Conservation (phyloP, 306 rosid genomes). For the Sicyos baderoa region DNA sequence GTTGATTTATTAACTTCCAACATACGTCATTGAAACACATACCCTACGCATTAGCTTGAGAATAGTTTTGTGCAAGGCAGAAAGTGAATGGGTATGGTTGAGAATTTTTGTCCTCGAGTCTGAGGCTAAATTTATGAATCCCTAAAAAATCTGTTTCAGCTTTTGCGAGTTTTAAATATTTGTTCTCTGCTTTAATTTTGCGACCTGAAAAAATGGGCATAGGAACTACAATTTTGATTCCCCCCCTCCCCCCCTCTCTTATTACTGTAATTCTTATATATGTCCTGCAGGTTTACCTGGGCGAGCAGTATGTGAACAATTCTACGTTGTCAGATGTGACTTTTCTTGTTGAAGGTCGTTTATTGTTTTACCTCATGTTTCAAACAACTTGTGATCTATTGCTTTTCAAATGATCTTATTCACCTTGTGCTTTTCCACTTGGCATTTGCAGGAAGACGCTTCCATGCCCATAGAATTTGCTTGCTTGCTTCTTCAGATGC, state of each 20-base stretch:
- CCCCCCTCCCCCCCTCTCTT: no score
- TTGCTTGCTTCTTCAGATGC: conserved; percentile 95
- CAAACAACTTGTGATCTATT: background rate
- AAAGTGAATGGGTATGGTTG: background rate
- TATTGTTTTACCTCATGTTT: conserved; percentile 16
- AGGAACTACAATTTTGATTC: background rate
- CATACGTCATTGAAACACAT: background rate
- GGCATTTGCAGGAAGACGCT: conserved; percentile 69
- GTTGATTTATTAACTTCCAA: conserved; percentile 1
- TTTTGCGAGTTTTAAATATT: background rate
- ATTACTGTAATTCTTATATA: conserved; percentile 9
- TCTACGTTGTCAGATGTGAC: conserved; percentile 78
- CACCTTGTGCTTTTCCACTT: conserved; percentile 15
- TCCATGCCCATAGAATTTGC: conserved; percentile 93
- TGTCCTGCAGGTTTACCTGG: conserved; percentile 81
- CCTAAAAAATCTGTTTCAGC: background rate
- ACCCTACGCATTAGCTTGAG: background rate
- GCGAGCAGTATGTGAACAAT: conserved; percentile 83
- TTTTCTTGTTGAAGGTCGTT: conserved; percentile 88
- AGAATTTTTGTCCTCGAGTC: background rate
- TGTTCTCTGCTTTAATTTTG: background rate
- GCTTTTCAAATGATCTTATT: conserved; percentile 8
- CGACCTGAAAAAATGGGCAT: background rate
- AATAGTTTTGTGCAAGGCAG: background rate
- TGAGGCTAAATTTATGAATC: background rate